Evolutionary conservation across 1,284 basidiomycete genomes (phyloP), one percentile per base, ranked within the genome.

Genomic region (Leccinum pachyderme): DNA sequence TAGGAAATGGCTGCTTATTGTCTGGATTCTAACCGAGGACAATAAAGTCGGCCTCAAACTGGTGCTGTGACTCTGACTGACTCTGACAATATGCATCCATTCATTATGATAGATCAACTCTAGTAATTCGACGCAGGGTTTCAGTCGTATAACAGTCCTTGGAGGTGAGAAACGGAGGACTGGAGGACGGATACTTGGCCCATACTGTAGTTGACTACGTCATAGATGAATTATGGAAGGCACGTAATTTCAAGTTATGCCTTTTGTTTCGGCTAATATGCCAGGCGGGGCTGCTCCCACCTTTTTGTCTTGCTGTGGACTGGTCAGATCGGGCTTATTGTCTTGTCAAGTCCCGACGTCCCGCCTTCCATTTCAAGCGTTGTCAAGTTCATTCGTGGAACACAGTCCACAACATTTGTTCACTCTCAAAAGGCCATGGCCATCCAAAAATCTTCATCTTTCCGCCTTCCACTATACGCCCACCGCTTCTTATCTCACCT

Each of bases 251-350:
- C 35, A 39, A 22, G 9, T 11, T 22, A 41, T 44, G 7, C 47
- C 7, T 71, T 72, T 66, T 63, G 60, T 63, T 57, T 54, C 63
- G 65, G 58, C 49, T 69, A 54, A 56, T 43, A 47, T 33, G 47
- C 41, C 51, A 35, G 51, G 47, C 28, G 49, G 39, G 49, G 51
- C 18, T 58, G 61, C 61, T 72, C 64, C 47, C 67, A 59, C 61
- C 67, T 51, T 70, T 72, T 70, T 73, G 70, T 73, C 57, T 60
- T 51, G 53, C 54, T n/a, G 46, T 49, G 31, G 46, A 55, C 54
- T 45, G 51, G 50, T 71, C 71, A 60, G 61, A 72, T 72, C 45
- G 35, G 63, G 62, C 58, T 32, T 69, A 72, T 69, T 69, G 68
- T 69, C 65, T 64, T 39, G 57, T 56, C 56, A 46, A 24, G 52